Conservation (phyloP, 768 basidiomycete genomes). For the Rhodosporidiobolus odoratus region DNA sequence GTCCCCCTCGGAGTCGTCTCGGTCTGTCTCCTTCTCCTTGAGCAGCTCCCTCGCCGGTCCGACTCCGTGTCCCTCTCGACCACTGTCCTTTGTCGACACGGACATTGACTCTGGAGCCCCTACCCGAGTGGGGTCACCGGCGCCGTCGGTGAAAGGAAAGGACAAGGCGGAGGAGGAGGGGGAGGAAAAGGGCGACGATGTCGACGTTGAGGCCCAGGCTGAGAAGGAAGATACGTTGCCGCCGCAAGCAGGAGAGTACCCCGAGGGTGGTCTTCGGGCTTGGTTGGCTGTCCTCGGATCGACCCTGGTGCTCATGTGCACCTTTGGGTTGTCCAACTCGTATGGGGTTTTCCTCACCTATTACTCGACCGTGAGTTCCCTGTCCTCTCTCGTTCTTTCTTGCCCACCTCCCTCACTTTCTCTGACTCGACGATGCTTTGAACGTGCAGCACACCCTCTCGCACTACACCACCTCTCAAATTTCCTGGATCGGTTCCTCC, state of each 20-base stretch:
- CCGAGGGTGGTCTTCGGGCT: slow-evolving; percentile 20
- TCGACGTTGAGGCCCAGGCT: neutral
- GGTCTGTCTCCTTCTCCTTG: neutral
- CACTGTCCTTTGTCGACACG: slow-evolving; percentile 7
- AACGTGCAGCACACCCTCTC: slow-evolving; percentile 44
- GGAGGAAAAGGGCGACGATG: neutral
- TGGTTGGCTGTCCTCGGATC: slow-evolving; percentile 25
- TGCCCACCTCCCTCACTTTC: too few species aligned
- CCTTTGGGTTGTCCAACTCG: slow-evolving; percentile 32
- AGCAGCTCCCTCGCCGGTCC: neutral
- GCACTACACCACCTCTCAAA: slow-evolving; percentile 42
- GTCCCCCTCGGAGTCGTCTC: neutral
- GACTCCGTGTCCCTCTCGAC: slow-evolving; percentile 13
- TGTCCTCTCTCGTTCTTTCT: neutral
- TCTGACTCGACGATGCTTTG: too few species aligned
- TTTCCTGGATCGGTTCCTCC: slow-evolving; percentile 48
- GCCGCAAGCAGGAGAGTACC: slow-evolving; percentile 8
- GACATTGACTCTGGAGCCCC: slow-evolving; percentile 15
- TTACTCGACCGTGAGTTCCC: slow-evolving; percentile 43
- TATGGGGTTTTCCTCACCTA: slow-evolving; percentile 15
- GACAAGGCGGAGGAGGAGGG: neutral
- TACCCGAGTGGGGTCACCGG: slow-evolving; percentile 14
- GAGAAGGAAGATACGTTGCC: slow-evolving; percentile 5
- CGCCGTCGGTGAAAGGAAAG: neutral
- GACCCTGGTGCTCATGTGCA: slow-evolving; percentile 19